Evolutionary conservation across 2,329 filamentous ascomycete genomes (phyloP).

Genomic region (Neopestalotiopsis sp.): DNA sequence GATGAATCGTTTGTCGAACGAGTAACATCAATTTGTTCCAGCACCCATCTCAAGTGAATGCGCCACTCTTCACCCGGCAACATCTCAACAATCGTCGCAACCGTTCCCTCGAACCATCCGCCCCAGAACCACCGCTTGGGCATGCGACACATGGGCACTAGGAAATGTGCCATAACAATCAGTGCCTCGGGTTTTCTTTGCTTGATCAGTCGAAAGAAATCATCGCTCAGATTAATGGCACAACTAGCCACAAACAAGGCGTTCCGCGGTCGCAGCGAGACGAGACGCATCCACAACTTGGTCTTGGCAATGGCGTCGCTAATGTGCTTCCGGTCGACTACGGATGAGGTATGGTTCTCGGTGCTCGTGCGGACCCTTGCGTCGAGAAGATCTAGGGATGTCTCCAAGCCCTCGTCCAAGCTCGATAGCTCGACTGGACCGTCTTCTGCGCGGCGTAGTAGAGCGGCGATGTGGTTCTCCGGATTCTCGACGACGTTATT

Average conservation of each 20-base stretch:
- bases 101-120: neutral
- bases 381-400: neutral
- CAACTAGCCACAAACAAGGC: neutral
- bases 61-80: neutral
- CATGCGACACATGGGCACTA: neutral
- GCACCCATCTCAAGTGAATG: neutral
- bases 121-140: conserved; percentile 1
- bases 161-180: neutral
- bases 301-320: conserved; percentile 6
- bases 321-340: neutral
- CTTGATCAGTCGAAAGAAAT: neutral
- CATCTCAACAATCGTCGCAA: neutral
- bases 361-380: neutral
- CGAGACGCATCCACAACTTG: neutral
- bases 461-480: neutral
- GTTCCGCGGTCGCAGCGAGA: neutral
- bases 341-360: neutral
- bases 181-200: neutral
- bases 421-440: neutral
- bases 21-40: no score
- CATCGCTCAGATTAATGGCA: neutral
- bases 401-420: neutral
- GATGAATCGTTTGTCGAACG: no score
- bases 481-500: neutral
- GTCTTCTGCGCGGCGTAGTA: neutral